These are phyloP conservation scores for Ogataea populi-albae DNA, from an alignment of 805 yeast genomes.

Conservation along the genomic window DNA sequence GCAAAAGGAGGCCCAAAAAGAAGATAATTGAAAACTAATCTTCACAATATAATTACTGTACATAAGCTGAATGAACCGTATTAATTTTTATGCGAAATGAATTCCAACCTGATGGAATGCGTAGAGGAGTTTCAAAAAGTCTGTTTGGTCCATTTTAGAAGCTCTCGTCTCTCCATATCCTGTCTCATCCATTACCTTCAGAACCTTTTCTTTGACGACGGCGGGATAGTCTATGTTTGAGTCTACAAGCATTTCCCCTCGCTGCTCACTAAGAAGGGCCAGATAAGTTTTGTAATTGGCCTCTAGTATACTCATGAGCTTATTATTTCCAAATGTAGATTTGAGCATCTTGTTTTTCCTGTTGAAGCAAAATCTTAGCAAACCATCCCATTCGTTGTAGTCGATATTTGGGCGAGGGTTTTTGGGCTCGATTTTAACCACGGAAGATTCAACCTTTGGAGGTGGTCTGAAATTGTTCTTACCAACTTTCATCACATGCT, in stretches of 20 bases:
- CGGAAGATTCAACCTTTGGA: constrained; percentile 96
- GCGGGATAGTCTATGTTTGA: constrained; percentile 39
- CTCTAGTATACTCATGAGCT: constrained; percentile 77
- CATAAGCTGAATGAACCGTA: constrained; percentile 5
- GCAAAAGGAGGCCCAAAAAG: constrained; percentile 41
- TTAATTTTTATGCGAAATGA: constrained; percentile 69
- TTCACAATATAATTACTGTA: too few relatives aligned
- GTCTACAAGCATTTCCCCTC: constrained; percentile 47
- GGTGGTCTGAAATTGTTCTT: constrained; percentile 96
- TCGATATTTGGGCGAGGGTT: constrained; percentile 92
- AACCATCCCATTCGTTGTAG: constrained; percentile 95
- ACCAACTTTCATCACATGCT: constrained; percentile 98
- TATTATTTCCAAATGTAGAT: constrained; percentile 84
- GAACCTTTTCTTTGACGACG: constrained; percentile 66
- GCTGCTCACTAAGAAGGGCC: constrained; percentile 44
- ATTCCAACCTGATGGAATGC: constrained; percentile 97
- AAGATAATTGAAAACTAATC: constrained; percentile 38
- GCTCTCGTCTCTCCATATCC: constrained; percentile 84
- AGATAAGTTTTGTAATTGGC: constrained; percentile 83
- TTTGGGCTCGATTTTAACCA: constrained; percentile 89
- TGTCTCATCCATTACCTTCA: constrained; percentile 71
- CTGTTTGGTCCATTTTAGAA: constrained; percentile 92
- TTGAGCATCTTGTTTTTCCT: constrained; percentile 90
- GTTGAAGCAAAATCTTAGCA: constrained; percentile 85
- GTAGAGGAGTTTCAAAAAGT: constrained; percentile 77